These are phyloP conservation scores for Epichloe scottii DNA, from an alignment of 2,329 filamentous ascomycete genomes.

Conservation along the genomic window DNA sequence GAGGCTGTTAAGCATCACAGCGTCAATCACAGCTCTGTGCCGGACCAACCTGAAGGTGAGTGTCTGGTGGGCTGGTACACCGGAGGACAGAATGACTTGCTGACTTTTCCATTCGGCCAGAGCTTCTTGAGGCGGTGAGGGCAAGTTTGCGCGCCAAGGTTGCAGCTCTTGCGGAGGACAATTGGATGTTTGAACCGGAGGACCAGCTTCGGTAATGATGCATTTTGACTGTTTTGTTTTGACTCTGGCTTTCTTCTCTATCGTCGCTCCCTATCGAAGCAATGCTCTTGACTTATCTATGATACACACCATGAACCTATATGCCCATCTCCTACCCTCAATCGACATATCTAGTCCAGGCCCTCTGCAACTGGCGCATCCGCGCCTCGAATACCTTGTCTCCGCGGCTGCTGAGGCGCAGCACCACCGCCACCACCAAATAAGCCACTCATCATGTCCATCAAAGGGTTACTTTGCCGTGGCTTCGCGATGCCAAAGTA, in stretches of 20 bases:
- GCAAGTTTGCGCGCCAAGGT: conserved; percentile 62
- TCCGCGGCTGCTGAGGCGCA: conserved; percentile 25
- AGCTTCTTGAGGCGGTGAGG: conserved; percentile 57
- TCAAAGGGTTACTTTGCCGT: conserved; percentile 77
- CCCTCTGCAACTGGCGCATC: conserved; percentile 44
- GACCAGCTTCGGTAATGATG: conserved; percentile 30
- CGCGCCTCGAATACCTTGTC: conserved; percentile 30
- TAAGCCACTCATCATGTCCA: conserved; percentile 97
- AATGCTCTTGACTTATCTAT: neutral
- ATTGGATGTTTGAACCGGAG: conserved; percentile 81
- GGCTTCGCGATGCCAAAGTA: conserved; percentile 90
- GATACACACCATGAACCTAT: conserved; percentile 1
- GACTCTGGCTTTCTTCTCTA: neutral
- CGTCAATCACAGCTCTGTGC: conserved; percentile 38
- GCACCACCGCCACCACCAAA: conserved; percentile 67
- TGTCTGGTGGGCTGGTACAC: neutral
- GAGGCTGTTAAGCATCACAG: conserved; percentile 51
- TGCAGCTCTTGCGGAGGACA: conserved; percentile 63
- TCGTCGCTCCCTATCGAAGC: neutral
- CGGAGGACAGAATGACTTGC: neutral
- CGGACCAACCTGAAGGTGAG: conserved; percentile 55
- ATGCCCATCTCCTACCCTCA: conserved; percentile 2
- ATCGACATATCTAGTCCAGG: conserved; percentile 34
- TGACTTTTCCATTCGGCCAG: conserved; percentile 24
- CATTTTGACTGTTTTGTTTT: neutral